Percentiles rank a stretch among this genome's conserved stretches.
Evolutionary conservation across 2,329 filamentous ascomycete genomes (phyloP).

Genomic region (Ophiocordyceps camponoti-saundersi): DNA sequence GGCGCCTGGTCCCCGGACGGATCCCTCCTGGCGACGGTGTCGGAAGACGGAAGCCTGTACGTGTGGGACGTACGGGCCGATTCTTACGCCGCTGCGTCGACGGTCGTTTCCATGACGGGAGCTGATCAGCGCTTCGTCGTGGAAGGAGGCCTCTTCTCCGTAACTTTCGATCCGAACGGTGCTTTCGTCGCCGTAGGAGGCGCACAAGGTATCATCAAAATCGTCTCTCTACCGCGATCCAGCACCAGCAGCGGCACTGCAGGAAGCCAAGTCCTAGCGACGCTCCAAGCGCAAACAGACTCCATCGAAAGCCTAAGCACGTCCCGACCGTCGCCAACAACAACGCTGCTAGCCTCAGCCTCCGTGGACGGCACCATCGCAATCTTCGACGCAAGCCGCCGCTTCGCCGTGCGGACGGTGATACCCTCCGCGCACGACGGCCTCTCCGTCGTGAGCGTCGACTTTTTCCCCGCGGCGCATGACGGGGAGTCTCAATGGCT

Average conservation of each 20-base stretch:
- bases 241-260: too few relatives aligned
- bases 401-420: conserved; percentile 72
- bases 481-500: conserved; percentile 49
- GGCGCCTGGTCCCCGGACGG: conserved; percentile 86
- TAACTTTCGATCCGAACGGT: conserved; percentile 67
- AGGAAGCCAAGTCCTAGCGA: conserved; percentile 58
- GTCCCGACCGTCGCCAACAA: conserved; percentile 23
- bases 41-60: conserved; percentile 75
- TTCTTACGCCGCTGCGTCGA: conserved; percentile 41
- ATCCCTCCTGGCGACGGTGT: conserved; percentile 69
- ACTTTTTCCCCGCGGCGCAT: conserved; percentile 52
- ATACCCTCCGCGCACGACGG: conserved; percentile 73
- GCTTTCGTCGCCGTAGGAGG: conserved; percentile 74
- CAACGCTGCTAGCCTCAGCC: conserved; percentile 42
- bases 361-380: conserved; percentile 65
- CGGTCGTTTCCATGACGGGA: conserved; percentile 60
- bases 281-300: conserved; percentile 59
- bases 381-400: conserved; percentile 71
- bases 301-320: conserved; percentile 65
- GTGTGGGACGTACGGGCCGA: conserved; percentile 85
- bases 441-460: conserved; percentile 82
- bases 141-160: conserved; percentile 78
- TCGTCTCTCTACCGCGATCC: conserved; percentile 76
- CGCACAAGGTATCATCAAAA: conserved; percentile 68
- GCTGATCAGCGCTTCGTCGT: conserved; percentile 83